Evolutionary conservation across 352 stramenopile genomes (phyloP).

Genomic region (Globisporangium canariense): DNA sequence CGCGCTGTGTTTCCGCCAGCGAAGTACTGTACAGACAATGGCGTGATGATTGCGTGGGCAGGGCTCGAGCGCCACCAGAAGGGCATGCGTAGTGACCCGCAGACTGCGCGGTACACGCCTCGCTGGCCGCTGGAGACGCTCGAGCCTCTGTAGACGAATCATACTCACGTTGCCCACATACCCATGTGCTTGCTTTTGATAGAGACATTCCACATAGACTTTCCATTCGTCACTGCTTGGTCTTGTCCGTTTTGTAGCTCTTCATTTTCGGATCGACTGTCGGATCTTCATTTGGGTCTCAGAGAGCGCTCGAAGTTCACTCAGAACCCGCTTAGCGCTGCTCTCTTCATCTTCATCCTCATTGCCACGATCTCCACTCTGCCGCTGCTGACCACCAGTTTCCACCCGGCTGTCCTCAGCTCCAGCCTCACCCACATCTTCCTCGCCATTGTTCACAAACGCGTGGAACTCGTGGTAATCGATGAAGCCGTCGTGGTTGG

Average conservation of each 20-base stretch:
- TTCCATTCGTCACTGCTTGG: not conserved
- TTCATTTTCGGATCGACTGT: slow-evolving; percentile 14
- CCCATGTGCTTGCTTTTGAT: not conserved
- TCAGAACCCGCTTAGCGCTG: slow-evolving; percentile 29
- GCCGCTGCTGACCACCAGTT: not conserved
- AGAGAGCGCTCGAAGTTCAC: slow-evolving; percentile 38
- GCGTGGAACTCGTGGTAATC: slow-evolving; percentile 61
- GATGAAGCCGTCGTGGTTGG: slow-evolving; percentile 48
- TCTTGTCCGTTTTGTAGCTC: not conserved
- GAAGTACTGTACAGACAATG: slow-evolving; percentile 98
- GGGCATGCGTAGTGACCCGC: slow-evolving; percentile 55
- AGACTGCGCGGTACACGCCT: slow-evolving; percentile 56
- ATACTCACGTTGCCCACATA: not conserved
- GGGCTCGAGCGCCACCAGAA: slow-evolving; percentile 65
- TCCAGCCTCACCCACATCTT: not conserved
- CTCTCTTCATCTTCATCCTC: not conserved
- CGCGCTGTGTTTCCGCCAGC: slow-evolving; percentile 49
- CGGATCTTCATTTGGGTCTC: slow-evolving; percentile 38
- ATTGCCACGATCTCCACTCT: not conserved
- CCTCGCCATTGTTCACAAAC: slow-evolving; percentile 31
- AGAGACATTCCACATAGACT: slow-evolving; percentile 2
- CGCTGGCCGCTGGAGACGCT: slow-evolving; percentile 76
- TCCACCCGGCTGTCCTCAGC: not conserved
- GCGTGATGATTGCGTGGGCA: slow-evolving; percentile 96
- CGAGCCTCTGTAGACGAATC: slow-evolving; percentile 29